Conservation (phyloP, 768 basidiomycete species). For the Panus rudis region DNA sequence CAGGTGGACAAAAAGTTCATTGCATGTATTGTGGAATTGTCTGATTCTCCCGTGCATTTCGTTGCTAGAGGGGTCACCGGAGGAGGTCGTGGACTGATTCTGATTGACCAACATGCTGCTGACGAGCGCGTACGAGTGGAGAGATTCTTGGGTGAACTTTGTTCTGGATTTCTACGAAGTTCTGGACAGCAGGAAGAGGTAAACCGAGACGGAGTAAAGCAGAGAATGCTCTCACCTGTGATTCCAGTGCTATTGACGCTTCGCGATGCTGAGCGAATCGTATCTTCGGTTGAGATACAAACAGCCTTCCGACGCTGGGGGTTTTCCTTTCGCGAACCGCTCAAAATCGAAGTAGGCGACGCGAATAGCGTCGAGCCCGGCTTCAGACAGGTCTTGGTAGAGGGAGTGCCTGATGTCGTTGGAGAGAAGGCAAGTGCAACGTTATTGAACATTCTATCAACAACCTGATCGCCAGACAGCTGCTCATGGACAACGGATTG, state of each 20-base stretch:
- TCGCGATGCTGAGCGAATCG: conserved; percentile 51
- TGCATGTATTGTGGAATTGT: conserved; percentile 49
- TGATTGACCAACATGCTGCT: conserved; percentile 98
- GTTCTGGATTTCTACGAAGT: conserved; percentile 49
- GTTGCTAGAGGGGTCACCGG: too few species aligned
- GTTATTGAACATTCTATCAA: too few species aligned
- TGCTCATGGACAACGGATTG: conserved; percentile 65
- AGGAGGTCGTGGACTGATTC: conserved; percentile 41
- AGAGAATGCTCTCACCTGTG: conserved; percentile 42
- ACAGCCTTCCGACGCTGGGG: conserved; percentile 64
- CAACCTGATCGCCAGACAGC: too few species aligned
- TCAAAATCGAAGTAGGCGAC: too few species aligned
- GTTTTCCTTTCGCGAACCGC: conserved; percentile 44
- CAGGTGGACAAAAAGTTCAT: conserved; percentile 94
- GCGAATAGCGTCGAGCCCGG: too few species aligned
- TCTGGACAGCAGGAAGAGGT: neutral
- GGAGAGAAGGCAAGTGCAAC: too few species aligned
- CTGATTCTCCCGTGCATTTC: too few species aligned
- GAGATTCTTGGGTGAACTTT: conserved; percentile 66
- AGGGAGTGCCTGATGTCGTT: too few species aligned
- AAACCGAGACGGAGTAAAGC: conserved; percentile 16
- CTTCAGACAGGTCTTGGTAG: too few species aligned
- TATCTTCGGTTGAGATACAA: conserved; percentile 32
- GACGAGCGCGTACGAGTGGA: conserved; percentile 94
- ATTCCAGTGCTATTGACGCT: conserved; percentile 58